These are phyloP conservation scores for Tremella mesenterica DNA, from an alignment of 768 basidiomycete genomes.

Conservation along the genomic window DNA sequence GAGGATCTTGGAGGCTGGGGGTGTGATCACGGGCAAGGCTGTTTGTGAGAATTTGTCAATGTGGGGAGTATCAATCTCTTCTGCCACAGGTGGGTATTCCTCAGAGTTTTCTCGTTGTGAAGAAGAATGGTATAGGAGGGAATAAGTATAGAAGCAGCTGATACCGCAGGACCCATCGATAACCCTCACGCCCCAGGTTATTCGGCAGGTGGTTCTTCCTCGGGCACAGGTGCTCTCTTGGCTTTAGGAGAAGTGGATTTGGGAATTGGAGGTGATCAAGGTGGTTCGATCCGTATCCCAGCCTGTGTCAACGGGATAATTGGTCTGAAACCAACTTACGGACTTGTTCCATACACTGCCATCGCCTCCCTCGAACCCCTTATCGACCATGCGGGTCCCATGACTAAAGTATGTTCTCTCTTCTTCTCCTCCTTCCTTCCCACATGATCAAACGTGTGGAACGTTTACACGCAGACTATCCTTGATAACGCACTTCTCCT, in stretches of 20 bases:
- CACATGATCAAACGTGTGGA: background rate
- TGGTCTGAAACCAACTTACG: constrained; percentile 48
- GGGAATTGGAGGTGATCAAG: constrained; percentile 51
- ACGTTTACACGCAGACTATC: constrained; percentile 34
- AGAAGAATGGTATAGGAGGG: background rate
- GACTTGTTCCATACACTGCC: constrained; percentile 50
- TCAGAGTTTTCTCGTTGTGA: background rate
- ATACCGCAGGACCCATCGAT: constrained; percentile 40
- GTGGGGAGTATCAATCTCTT: constrained; percentile 21
- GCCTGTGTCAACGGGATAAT: constrained; percentile 47
- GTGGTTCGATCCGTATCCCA: constrained; percentile 49
- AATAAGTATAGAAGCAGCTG: background rate
- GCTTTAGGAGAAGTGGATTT: constrained; percentile 47
- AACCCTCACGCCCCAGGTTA: constrained; percentile 48
- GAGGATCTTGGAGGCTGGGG: constrained; percentile 49
- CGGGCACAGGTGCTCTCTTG: constrained; percentile 48
- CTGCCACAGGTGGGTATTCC: constrained; percentile 14
- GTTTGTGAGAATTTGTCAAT: constrained; percentile 42
- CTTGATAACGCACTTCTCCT: constrained; percentile 48
- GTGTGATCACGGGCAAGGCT: constrained; percentile 46
- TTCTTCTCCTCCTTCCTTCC: background rate
- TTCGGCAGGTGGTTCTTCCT: constrained; percentile 48
- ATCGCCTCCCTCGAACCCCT: constrained; percentile 31
- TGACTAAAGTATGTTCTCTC: constrained; percentile 40
- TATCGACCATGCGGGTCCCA: constrained; percentile 34